Conservation (phyloP, 1,284 basidiomycete species). For the Ustilago vetiveriae region DNA sequence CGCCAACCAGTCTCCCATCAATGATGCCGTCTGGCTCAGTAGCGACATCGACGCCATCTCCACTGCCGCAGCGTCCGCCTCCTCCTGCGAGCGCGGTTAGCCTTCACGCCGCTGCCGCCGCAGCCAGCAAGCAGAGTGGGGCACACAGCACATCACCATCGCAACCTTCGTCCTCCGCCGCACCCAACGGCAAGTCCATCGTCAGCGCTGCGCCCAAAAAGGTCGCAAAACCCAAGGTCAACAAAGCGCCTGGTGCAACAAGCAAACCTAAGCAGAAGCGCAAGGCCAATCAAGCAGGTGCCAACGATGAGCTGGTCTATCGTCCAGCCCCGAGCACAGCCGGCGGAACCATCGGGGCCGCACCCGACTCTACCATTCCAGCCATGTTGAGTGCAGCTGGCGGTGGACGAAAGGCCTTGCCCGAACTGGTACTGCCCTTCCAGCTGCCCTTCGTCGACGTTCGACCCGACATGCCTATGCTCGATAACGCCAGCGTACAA, state of each 20-base stretch:
- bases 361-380: constrained; percentile 30
- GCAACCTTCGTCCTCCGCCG: not conserved
- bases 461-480: constrained; percentile 38
- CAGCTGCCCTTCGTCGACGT: constrained; percentile 31
- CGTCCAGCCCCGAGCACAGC: constrained; percentile 41
- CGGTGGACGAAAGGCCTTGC: constrained; percentile 50
- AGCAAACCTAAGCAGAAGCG: constrained; percentile 54
- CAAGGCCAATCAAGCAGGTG: constrained; percentile 17
- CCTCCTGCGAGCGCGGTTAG: constrained; percentile 38
- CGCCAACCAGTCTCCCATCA: not conserved
- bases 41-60: not conserved
- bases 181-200: constrained; percentile 3
- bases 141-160: constrained; percentile 1
- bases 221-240: constrained; percentile 11
- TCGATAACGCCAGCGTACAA: constrained; percentile 47
- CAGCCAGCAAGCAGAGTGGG: constrained; percentile 14
- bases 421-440: constrained; percentile 57
- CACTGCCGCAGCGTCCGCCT: constrained; percentile 10
- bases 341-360: constrained; percentile 55
- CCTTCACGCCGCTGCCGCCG: constrained; percentile 25
- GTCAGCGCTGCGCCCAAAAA: constrained; percentile 20
- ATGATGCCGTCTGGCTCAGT: constrained; percentile 3
- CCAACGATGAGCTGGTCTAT: constrained; percentile 30
- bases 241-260: constrained; percentile 20
- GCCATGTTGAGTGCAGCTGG: constrained; percentile 52